A percentile compares a stretch with the other conserved stretches of the same genome.
These are phyloP conservation scores for Diaporthe vexans DNA, from an alignment of 2,329 filamentous ascomycete species.

Conservation along the genomic window DNA sequence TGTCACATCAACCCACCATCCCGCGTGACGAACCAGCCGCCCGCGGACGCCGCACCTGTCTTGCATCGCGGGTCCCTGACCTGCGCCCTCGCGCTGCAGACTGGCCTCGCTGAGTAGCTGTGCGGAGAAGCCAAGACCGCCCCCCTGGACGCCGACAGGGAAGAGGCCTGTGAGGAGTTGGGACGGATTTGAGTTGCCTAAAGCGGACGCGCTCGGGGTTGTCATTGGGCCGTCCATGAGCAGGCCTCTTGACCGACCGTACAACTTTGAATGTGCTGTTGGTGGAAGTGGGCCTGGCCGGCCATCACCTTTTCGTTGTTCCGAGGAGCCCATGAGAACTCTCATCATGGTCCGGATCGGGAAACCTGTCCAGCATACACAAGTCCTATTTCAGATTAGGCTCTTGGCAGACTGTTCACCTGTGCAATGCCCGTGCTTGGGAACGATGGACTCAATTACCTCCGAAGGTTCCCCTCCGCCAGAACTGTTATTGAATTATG, in stretches of 20 bases:
- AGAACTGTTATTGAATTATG: background rate
- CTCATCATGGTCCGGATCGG: background rate
- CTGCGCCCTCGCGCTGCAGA: conserved; percentile 9
- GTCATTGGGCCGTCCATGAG: conserved; percentile 3
- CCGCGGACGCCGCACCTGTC: conserved; percentile 31
- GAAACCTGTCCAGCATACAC: background rate
- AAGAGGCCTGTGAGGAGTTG: background rate
- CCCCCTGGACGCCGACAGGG: conserved; percentile 4
- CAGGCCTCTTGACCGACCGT: background rate
- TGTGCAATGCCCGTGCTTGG: background rate
- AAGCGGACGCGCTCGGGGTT: conserved; percentile 3
- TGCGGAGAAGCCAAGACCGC: conserved; percentile 29
- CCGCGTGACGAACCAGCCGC: conserved; percentile 26
- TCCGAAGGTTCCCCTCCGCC: too few species aligned
- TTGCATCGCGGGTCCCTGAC: conserved; percentile 23
- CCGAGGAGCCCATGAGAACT: conserved; percentile 4
- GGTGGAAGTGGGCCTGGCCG: background rate
- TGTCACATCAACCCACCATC: conserved; percentile 29
- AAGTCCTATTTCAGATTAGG: background rate
- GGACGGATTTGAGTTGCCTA: conserved; percentile 34
- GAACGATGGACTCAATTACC: background rate
- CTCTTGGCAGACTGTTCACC: background rate
- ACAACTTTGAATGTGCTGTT: background rate
- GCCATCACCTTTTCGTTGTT: conserved; percentile 4
- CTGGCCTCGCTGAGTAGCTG: background rate